phyloP scores from a whole-genome alignment of 2,329 filamentous ascomycete species.

The Cladosporium halotolerans region DNA sequence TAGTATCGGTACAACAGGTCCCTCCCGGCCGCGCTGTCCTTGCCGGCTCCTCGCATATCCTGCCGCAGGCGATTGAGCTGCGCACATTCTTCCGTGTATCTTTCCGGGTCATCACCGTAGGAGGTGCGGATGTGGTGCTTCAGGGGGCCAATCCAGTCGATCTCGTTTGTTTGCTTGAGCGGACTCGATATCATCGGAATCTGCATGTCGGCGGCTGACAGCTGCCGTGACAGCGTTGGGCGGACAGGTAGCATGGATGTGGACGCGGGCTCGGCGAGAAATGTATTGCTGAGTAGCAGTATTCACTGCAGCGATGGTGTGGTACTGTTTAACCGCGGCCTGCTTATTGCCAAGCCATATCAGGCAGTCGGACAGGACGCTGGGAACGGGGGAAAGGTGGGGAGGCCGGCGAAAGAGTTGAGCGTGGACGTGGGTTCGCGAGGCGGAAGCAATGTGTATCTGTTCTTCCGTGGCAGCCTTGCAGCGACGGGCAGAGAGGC shows the following conservation, averaged over 20 bases:
- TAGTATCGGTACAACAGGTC: constrained; percentile 97
- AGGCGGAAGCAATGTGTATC: neutral
- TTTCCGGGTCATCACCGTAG: constrained; percentile 93
- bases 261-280: neutral
- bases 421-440: too few relatives aligned
- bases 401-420: too few relatives aligned
- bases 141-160: constrained; percentile 91
- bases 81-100: constrained; percentile 90
- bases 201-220: constrained; percentile 59
- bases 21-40: constrained; percentile 87
- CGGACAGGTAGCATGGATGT: constrained; percentile 17
- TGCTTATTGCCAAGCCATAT: constrained; percentile 11
- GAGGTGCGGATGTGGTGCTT: constrained; percentile 90
- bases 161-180: constrained; percentile 90
- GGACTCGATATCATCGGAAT: constrained; percentile 93
- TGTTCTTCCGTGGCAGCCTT: neutral
- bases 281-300: too few relatives aligned
- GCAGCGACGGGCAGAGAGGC: neutral
- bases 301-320: too few relatives aligned
- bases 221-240: constrained; percentile 28
- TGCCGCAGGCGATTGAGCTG: constrained; percentile 91
- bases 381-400: neutral
- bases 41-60: constrained; percentile 96
- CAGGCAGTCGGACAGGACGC: constrained; percentile 7
- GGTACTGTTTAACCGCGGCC: neutral